Conservation (phyloP, 495 filamentous ascomycete species). For the Corynascus novoguineensis region DNA sequence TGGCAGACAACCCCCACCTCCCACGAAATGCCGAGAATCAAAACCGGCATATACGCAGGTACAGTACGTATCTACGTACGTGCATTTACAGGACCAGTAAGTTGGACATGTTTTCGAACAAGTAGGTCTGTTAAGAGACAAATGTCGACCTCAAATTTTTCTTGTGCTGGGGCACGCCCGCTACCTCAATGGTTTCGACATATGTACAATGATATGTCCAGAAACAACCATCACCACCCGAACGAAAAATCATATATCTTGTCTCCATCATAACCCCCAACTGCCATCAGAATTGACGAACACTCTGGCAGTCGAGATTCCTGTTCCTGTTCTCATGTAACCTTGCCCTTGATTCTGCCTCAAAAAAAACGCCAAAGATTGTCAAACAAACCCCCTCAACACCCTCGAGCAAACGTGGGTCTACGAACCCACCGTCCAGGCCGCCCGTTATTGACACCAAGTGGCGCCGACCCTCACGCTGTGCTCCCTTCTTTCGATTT, state of each 20-base stretch:
- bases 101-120: too few relatives aligned
- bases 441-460: not conserved
- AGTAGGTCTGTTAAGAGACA: too few relatives aligned
- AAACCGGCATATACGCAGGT: too few relatives aligned
- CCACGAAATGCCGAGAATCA: too few relatives aligned
- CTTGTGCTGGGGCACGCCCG: conserved; percentile 1
- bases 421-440: not conserved
- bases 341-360: conserved; percentile 37
- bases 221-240: conserved; percentile 29
- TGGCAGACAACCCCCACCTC: not conserved
- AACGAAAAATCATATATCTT: conserved; percentile 30
- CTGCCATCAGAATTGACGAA: conserved; percentile 13
- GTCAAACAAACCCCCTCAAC: conserved; percentile 12
- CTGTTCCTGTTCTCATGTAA: conserved; percentile 21
- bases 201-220: conserved; percentile 38
- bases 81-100: too few relatives aligned
- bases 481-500: conserved; percentile 44
- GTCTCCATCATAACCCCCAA: conserved; percentile 21
- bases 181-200: conserved; percentile 7
- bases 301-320: conserved; percentile 24
- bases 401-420: conserved; percentile 27
- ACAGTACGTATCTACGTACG: too few relatives aligned
- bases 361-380: conserved; percentile 29
- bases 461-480: not conserved
- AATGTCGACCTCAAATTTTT: conserved; percentile 10